Conservation (phyloP, 129 eudicot species). For the Lactuca saligna region DNA sequence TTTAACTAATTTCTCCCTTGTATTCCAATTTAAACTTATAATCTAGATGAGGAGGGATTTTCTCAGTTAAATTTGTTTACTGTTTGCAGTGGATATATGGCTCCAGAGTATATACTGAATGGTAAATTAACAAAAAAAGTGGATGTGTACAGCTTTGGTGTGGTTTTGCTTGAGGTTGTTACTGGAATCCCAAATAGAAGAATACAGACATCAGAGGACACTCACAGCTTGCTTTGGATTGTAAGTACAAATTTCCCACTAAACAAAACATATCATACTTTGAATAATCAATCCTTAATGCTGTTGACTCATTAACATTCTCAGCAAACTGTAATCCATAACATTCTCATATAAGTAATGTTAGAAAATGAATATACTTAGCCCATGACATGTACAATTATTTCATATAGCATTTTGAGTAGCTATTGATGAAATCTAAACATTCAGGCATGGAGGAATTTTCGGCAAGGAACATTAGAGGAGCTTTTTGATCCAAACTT, state of each 20-base stretch:
- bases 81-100: constrained; percentile 64
- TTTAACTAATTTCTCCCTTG: not conserved
- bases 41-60: not conserved
- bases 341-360: too few species aligned
- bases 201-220: constrained; percentile 41
- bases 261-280: too few species aligned
- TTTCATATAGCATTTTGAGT: not conserved
- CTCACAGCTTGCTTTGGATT: constrained; percentile 48
- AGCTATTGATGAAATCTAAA: constrained; percentile 1
- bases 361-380: not conserved
- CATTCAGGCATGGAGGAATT: constrained; percentile 68
- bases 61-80: not conserved
- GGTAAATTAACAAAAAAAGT: constrained; percentile 70
- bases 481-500: constrained; percentile 65
- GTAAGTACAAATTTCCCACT: constrained; percentile 30
- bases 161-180: constrained; percentile 65
- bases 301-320: too few species aligned
- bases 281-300: too few species aligned
- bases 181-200: constrained; percentile 70
- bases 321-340: too few species aligned
- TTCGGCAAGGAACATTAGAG: constrained; percentile 45
- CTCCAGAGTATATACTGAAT: constrained; percentile 71
- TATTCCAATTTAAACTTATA: too few species aligned
- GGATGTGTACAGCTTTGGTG: constrained; percentile 79
- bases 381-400: not conserved